phyloP scores from a whole-genome alignment of 2,329 filamentous ascomycete genomes.

The Penicillium sp. region DNA sequence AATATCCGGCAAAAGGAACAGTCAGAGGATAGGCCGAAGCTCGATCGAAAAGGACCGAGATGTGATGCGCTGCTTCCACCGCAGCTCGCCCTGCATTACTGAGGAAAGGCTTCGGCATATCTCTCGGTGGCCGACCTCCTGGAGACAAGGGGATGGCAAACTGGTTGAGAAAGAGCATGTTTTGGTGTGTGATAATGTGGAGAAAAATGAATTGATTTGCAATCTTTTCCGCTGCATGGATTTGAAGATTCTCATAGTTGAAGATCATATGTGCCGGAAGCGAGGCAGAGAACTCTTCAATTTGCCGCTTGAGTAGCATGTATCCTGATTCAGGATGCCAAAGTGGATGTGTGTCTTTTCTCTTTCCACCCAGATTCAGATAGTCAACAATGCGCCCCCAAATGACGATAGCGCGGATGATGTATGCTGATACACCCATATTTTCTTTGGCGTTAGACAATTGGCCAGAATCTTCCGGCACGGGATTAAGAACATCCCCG shows the following conservation, averaged over 20 bases:
- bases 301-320: conserved; percentile 65
- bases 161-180: conserved; percentile 83
- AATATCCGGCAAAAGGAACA: conserved; percentile 92
- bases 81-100: conserved; percentile 72
- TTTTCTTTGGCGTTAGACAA: conserved; percentile 70
- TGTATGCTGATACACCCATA: conserved; percentile 92
- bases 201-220: conserved; percentile 91
- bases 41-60: conserved; percentile 80
- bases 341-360: conserved; percentile 71
- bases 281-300: conserved; percentile 65
- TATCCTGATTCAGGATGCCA: conserved; percentile 83
- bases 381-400: conserved; percentile 92
- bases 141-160: conserved; percentile 74
- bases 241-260: conserved; percentile 75
- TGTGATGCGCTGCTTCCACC: conserved; percentile 78
- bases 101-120: conserved; percentile 75
- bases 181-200: conserved; percentile 87
- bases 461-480: conserved; percentile 63
- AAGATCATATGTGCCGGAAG: conserved; percentile 74
- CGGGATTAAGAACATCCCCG: conserved; percentile 65
- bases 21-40: conserved; percentile 76
- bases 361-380: conserved; percentile 83
- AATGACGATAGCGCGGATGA: conserved; percentile 77
- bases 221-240: conserved; percentile 78
- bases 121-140: conserved; percentile 62